Evolutionary conservation across 345 rosid species (phyloP).

Genomic region (Eucalyptus fibrosa): DNA sequence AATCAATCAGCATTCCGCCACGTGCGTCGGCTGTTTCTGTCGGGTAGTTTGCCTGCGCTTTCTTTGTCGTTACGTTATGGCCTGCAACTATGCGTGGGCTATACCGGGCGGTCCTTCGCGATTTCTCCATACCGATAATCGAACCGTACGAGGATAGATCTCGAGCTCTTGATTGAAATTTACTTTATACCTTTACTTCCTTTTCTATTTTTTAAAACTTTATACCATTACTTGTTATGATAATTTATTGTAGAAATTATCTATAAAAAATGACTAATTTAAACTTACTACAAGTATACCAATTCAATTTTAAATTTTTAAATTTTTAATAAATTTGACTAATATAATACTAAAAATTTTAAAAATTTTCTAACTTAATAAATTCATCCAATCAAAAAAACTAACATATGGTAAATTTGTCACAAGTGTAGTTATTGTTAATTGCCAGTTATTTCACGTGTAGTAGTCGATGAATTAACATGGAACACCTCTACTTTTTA

Average conservation of each 20-base stretch:
- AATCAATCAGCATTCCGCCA: neutral
- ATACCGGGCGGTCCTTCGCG: neutral
- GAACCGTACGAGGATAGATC: neutral
- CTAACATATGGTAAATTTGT: too few relatives aligned
- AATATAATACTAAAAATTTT: too few relatives aligned
- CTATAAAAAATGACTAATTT: too few relatives aligned
- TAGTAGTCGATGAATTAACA: accelerated
- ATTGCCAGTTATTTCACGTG: accelerated
- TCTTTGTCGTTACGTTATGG: neutral
- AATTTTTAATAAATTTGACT: too few relatives aligned
- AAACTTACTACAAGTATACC: accelerated
- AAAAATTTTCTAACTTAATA: accelerated
- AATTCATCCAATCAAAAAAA: too few relatives aligned
- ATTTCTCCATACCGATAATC: neutral
- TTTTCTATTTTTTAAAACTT: too few relatives aligned
- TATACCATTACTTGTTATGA: too few relatives aligned
- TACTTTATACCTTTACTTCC: neutral
- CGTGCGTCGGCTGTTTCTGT: neutral
- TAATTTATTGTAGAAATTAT: too few relatives aligned
- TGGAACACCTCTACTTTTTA: too few relatives aligned
- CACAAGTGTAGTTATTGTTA: too few relatives aligned
- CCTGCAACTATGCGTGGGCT: neutral
- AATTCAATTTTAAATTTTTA: too few relatives aligned
- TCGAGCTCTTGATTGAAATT: neutral
- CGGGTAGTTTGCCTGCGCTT: neutral